Evolutionary conservation across 768 basidiomycete species (phyloP).

Genomic region (Leccinum subtestaceum): DNA sequence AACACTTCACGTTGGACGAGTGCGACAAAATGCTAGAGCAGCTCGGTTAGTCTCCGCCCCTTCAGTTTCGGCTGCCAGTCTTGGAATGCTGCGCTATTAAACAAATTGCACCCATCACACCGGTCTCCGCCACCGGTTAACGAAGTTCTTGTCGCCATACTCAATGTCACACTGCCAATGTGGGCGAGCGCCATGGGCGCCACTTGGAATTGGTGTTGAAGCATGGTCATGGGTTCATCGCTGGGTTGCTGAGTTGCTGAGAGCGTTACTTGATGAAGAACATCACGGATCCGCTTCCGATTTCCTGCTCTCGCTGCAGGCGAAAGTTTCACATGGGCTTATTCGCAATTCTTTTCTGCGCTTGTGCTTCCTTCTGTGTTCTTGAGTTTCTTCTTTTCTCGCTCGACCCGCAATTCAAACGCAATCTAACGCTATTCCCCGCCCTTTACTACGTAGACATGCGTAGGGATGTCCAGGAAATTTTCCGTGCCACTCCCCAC

Average conservation of each 20-base stretch:
- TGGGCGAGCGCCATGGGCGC: conserved; percentile 24
- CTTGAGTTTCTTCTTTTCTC: conserved; percentile 50
- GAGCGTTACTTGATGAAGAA: conserved; percentile 34
- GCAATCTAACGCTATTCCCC: conserved; percentile 62
- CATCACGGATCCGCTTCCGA: conserved; percentile 34
- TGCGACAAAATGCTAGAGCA: conserved; percentile 99
- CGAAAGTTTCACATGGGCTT: conserved; percentile 19
- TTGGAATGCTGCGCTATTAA: conserved; percentile 43
- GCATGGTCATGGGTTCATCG: conserved; percentile 36
- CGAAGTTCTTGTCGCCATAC: conserved; percentile 38
- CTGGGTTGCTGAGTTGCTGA: conserved; percentile 38
- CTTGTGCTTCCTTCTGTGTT: conserved; percentile 27
- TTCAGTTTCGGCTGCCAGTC: conserved; percentile 67
- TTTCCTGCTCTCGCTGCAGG: conserved; percentile 33
- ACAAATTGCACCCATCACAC: conserved; percentile 43
- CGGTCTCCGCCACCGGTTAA: conserved; percentile 31
- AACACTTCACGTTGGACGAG: conserved; percentile 99
- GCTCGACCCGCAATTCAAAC: conserved; percentile 46
- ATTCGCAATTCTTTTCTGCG: conserved; percentile 13
- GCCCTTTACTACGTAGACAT: conserved; percentile 77
- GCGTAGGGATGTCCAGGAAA: conserved; percentile 99
- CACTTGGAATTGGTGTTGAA: conserved; percentile 39
- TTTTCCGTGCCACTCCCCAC: conserved; percentile 97
- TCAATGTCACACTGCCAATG: conserved; percentile 39
- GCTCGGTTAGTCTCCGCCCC: conserved; percentile 90